Percentiles rank a stretch among this genome's conserved stretches.
Conservation (phyloP, 1,139 yeast species). For the Martiniozyma asiatica region DNA sequence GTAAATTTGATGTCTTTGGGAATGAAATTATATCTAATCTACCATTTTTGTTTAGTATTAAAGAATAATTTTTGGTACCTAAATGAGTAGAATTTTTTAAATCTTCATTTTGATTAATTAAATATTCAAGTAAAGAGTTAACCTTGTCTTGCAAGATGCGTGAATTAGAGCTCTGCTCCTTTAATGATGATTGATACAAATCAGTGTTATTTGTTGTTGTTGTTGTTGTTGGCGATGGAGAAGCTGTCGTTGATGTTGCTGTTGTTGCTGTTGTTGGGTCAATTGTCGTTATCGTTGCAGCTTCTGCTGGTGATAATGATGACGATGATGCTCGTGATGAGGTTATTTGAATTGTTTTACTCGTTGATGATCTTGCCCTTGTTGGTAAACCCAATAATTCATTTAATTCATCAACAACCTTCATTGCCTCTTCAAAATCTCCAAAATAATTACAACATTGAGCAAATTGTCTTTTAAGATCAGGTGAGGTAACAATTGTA, state of each 20-base stretch:
- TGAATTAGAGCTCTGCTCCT: neutral
- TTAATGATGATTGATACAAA: slow-evolving; percentile 6
- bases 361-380: slow-evolving; percentile 10
- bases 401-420: slow-evolving; percentile 29
- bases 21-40: slow-evolving; percentile 34
- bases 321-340: too few relatives aligned
- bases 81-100: slow-evolving; percentile 18
- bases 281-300: too few relatives aligned
- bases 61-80: slow-evolving; percentile 21
- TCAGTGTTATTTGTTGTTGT: neutral
- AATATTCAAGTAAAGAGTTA: slow-evolving; percentile 24
- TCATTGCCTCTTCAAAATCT: slow-evolving; percentile 18
- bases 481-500: slow-evolving; percentile 39
- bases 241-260: slow-evolving; percentile 8
- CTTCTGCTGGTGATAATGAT: too few relatives aligned
- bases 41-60: slow-evolving; percentile 46
- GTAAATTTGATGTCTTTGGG: slow-evolving; percentile 41
- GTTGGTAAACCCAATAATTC: slow-evolving; percentile 13
- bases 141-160: slow-evolving; percentile 27
- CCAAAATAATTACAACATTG: slow-evolving; percentile 40
- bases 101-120: slow-evolving; percentile 23
- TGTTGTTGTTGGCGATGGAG: slow-evolving; percentile 20
- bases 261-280: slow-evolving; percentile 4
- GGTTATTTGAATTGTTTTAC: neutral
- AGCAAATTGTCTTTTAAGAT: slow-evolving; percentile 31